Evolutionary conservation across 345 rosid species (phyloP), one percentile per base, ranked within the genome.

Genomic region (Stellera chamaejasme): DNA sequence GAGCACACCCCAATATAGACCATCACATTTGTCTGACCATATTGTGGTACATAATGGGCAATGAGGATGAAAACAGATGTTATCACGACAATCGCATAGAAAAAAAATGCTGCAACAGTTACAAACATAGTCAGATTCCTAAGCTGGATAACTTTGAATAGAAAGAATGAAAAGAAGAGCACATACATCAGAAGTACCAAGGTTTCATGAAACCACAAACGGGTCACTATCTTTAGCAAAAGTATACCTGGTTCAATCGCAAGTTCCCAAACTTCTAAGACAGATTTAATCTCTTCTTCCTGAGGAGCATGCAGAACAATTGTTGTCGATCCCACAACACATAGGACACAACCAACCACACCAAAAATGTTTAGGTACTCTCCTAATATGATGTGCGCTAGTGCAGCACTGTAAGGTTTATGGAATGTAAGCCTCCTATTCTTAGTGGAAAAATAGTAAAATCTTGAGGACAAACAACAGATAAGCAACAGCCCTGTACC

Each of bases 251-350:
- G 97, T 74, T 86, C 97, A 6, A 92, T 89, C 36, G 97, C 97
- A 76, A 86, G 97, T 69, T 78, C 79, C 97, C 97, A 89, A 58
- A 86, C 91, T 77, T 89, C 84, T 45, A 25, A 55, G 36, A 89
- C 97, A 54, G 97, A 89, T 59, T 75, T 80, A 57, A 86, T 89
- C 60, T 74, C 82, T 13, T 77, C 82, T 65, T 89, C 97, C 69
- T 87, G 97, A 71, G 97, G 95, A 66, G 95, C 97, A 79, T 89
- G 97, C 45, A 89, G 64, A 28, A 89, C 95, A 72, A 89, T 89
- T 4, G 92, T 82, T 1, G 87, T 86, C 25, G 97, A 89, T 61
- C 95, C 97, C 32, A 89, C 97, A 68, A 89, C 95, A 63, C 97
- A 86, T 49, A 89, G 77, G 48, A 68, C 80, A 77, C 97, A 89